Conservation (phyloP, 345 rosid genomes). For the Laguncularia racemosa region DNA sequence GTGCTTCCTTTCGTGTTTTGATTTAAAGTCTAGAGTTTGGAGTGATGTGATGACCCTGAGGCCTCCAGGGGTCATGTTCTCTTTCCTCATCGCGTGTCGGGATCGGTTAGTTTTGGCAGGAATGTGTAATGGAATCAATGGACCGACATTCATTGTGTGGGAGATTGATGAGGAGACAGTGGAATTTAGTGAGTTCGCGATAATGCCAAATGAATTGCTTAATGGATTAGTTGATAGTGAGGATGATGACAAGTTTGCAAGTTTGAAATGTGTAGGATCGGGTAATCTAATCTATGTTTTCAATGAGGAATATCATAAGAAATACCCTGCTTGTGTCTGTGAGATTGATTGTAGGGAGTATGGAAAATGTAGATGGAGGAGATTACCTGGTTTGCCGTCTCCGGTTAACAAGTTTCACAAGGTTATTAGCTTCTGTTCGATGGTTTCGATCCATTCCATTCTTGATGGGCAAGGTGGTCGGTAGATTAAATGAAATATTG, state of each 20-base stretch:
- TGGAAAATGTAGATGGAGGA: slow-evolving; percentile 56
- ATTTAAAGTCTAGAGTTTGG: slow-evolving; percentile 49
- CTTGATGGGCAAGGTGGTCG: slow-evolving; percentile 20
- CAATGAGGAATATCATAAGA: slow-evolving; percentile 69
- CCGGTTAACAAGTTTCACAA: slow-evolving; percentile 84
- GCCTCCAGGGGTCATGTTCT: slow-evolving; percentile 66
- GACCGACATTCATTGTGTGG: slow-evolving; percentile 68
- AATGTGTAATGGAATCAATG: slow-evolving; percentile 35
- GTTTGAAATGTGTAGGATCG: slow-evolving; percentile 78
- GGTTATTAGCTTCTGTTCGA: slow-evolving; percentile 71
- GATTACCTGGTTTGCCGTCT: slow-evolving; percentile 58
- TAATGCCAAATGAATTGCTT: slow-evolving; percentile 61
- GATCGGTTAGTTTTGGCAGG: slow-evolving; percentile 67
- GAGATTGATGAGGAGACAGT: slow-evolving; percentile 38
- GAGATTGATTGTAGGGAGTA: slow-evolving; percentile 33
- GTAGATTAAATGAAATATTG: slow-evolving; percentile 8
- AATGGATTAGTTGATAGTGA: slow-evolving; percentile 54
- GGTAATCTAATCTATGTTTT: slow-evolving; percentile 71
- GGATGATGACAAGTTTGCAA: slow-evolving; percentile 62
- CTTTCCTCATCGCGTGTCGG: slow-evolving; percentile 49
- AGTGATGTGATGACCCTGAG: slow-evolving; percentile 60
- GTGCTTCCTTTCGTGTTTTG: slow-evolving; percentile 50
- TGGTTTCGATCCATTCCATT: slow-evolving; percentile 35
- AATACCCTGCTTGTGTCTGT: slow-evolving; percentile 83
- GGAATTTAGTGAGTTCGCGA: slow-evolving; percentile 67